These are phyloP conservation scores for Boletellus sp. DNA, from an alignment of 768 basidiomycete species.

Conservation along the genomic window DNA sequence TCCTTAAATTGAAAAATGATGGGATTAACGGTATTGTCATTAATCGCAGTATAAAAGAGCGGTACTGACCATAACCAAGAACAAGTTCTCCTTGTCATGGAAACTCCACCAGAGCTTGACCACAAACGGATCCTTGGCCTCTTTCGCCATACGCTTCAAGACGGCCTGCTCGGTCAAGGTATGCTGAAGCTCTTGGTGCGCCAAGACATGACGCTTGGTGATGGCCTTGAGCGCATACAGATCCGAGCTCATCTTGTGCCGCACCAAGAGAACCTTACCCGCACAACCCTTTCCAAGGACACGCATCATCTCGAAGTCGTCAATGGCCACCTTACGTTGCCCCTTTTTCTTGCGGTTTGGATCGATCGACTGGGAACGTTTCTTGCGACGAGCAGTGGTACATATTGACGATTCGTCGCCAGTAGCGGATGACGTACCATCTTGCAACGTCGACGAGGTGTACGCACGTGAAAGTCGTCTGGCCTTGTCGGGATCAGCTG, in stretches of 20 bases:
- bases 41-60: slow-evolving; percentile 13
- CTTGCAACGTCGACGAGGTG: slow-evolving; percentile 48
- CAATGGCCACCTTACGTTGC: slow-evolving; percentile 69
- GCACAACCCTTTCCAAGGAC: slow-evolving; percentile 97
- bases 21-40: slow-evolving; percentile 10
- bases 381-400: slow-evolving; percentile 52
- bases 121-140: slow-evolving; percentile 87
- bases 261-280: slow-evolving; percentile 91
- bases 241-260: slow-evolving; percentile 65
- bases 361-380: slow-evolving; percentile 47
- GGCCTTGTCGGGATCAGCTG: slow-evolving; percentile 70
- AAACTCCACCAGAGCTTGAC: slow-evolving; percentile 97
- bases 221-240: slow-evolving; percentile 96
- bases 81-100: slow-evolving; percentile 96
- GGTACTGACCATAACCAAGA: slow-evolving; percentile 83
- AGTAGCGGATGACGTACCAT: slow-evolving; percentile 52
- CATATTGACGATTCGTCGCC: slow-evolving; percentile 75
- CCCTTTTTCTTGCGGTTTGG: slow-evolving; percentile 51
- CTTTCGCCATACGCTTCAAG: slow-evolving; percentile 88
- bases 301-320: slow-evolving; percentile 96
- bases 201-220: slow-evolving; percentile 94
- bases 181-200: slow-evolving; percentile 94
- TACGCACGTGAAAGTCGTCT: slow-evolving; percentile 57
- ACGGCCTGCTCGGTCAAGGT: slow-evolving; percentile 96
- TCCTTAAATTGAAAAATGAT: slow-evolving; percentile 46